Conservation (phyloP, 306 rosid genomes). For the Glycine soja region DNA sequence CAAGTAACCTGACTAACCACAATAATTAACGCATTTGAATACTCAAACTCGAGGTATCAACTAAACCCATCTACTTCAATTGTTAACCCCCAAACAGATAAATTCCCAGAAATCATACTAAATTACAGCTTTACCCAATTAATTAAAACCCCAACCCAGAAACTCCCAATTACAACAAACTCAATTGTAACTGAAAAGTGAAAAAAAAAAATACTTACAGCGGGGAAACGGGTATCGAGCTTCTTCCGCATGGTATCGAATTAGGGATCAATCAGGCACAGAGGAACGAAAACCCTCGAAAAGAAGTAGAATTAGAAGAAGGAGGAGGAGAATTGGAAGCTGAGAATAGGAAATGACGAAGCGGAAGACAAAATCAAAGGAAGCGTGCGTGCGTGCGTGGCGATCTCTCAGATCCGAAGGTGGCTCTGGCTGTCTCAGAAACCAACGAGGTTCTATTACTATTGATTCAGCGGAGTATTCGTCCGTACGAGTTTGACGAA, state of each 20-base stretch:
- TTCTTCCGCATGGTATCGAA: constrained; percentile 91
- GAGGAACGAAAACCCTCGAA: constrained; percentile 31
- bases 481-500: constrained; percentile 48
- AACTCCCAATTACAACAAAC: constrained; percentile 11
- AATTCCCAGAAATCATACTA: constrained; percentile 5
- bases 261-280: constrained; percentile 31
- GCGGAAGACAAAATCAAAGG: constrained; percentile 49
- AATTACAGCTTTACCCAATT: constrained; percentile 13
- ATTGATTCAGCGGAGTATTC: constrained; percentile 40
- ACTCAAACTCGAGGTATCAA: too few species aligned
- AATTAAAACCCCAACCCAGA: constrained; percentile 25
- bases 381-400: background rate
- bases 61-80: background rate
- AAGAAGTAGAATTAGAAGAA: background rate
- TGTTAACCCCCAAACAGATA: background rate
- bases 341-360: constrained; percentile 38
- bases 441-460: background rate
- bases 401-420: constrained; percentile 69
- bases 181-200: background rate
- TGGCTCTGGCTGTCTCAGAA: constrained; percentile 34
- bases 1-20: too few species aligned
- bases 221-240: constrained; percentile 97
- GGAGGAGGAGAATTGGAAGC: background rate
- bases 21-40: too few species aligned
- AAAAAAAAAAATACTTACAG: constrained; percentile 64